A percentile compares a stretch with the other conserved stretches of the same genome.
Evolutionary conservation across 345 rosid species (phyloP).

Genomic region (Toxicodendron radicans): DNA sequence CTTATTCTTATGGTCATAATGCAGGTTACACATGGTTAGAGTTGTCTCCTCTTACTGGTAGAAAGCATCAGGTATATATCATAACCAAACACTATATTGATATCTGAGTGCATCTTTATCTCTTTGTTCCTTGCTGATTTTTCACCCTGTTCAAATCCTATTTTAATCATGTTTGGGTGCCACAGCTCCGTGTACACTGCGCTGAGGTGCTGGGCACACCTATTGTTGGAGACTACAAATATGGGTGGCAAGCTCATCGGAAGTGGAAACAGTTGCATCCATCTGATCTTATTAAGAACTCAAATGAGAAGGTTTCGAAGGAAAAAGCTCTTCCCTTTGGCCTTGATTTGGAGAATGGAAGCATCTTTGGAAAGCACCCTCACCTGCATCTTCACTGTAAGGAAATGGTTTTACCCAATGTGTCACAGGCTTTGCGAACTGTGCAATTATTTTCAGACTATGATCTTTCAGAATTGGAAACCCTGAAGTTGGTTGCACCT

Average conservation of each 20-base stretch:
- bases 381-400: constrained; percentile 89
- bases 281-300: constrained; percentile 21
- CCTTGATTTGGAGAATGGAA: constrained; percentile 69
- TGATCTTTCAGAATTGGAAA: constrained; percentile 47
- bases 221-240: constrained; percentile 88
- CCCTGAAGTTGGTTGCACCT: constrained; percentile 66
- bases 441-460: constrained; percentile 37
- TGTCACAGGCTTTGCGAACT: constrained; percentile 54
- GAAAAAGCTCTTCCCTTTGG: constrained; percentile 53
- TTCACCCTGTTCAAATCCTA: constrained; percentile 7
- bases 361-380: constrained; percentile 62
- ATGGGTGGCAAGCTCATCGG: constrained; percentile 86
- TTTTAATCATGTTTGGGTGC: constrained; percentile 16
- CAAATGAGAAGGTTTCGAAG: constrained; percentile 15
- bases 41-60: constrained; percentile 82
- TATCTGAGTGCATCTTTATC: background rate
- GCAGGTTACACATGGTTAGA: constrained; percentile 93
- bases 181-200: constrained; percentile 93
- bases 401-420: constrained; percentile 68
- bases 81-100: constrained; percentile 1
- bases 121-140: background rate
- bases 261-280: constrained; percentile 35
- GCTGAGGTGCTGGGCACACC: constrained; percentile 93
- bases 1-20: constrained; percentile 22
- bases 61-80: constrained; percentile 85